Conservation (phyloP, 129 eudicot genomes). For the Smallanthus sonchifolius region DNA sequence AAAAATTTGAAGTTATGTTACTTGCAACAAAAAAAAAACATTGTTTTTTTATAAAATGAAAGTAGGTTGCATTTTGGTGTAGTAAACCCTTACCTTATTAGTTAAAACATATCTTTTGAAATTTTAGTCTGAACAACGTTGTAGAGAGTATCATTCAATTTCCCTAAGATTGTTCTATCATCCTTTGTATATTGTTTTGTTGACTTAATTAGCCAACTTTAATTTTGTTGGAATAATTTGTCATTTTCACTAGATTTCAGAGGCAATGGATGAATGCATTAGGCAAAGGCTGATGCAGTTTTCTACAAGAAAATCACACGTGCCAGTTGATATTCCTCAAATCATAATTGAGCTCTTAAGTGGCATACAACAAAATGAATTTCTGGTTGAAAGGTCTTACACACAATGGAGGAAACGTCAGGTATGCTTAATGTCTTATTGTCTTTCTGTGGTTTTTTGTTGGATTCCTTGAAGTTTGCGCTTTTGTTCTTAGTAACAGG, state of each 20-base stretch:
- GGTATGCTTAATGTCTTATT: slow-evolving; percentile 32
- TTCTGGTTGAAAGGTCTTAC: slow-evolving; percentile 62
- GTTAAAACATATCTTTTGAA: neutral
- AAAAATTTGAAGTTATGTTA: neutral
- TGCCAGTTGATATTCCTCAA: slow-evolving; percentile 67
- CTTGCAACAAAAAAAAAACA: neutral
- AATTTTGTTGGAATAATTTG: neutral
- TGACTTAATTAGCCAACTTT: slow-evolving; percentile 7
- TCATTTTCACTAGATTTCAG: slow-evolving; percentile 59
- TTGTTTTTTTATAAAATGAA: neutral
- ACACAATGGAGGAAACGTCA: slow-evolving; percentile 85
- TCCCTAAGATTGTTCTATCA: slow-evolving; percentile 6
- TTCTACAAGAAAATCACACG: slow-evolving; percentile 43
- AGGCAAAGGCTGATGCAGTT: slow-evolving; percentile 65
- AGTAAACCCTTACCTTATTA: neutral
- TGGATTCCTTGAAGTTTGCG: neutral
- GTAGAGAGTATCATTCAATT: neutral
- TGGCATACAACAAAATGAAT: slow-evolving; percentile 63
- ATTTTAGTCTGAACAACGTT: neutral
- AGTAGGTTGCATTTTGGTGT: neutral
- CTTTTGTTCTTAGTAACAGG: neutral
- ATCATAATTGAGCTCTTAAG: slow-evolving; percentile 64
- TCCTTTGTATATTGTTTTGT: neutral
- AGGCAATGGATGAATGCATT: slow-evolving; percentile 63
- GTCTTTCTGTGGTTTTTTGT: neutral